A percentile compares a stretch with the other conserved stretches of the same genome.
Evolutionary conservation across 805 yeast species (phyloP).

Genomic region (Candida pseudoglaebosa): DNA sequence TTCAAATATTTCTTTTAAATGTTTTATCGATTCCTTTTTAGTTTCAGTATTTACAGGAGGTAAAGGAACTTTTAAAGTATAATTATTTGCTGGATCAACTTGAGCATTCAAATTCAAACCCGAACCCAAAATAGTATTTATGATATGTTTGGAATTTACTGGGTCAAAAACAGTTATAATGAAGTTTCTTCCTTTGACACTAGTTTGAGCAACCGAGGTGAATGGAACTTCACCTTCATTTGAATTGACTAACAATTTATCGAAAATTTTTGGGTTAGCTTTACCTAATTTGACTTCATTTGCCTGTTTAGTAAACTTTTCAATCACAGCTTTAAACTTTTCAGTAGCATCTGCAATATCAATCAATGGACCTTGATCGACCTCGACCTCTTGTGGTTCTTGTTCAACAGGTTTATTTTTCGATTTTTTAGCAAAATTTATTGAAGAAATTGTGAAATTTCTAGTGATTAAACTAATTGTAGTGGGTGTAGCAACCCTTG

Average conservation of each 20-base stretch:
- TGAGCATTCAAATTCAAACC: conserved; percentile 78
- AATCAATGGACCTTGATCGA: conserved; percentile 16
- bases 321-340: conserved; percentile 47
- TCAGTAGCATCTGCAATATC: conserved; percentile 35
- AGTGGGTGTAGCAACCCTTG: neutral
- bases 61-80: conserved; percentile 65
- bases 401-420: conserved; percentile 11
- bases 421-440: conserved; percentile 9
- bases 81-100: conserved; percentile 66
- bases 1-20: conserved; percentile 65
- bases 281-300: conserved; percentile 67
- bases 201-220: conserved; percentile 66
- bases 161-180: conserved; percentile 88
- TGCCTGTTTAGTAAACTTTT: conserved; percentile 50
- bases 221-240: conserved; percentile 47
- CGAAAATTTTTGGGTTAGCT: conserved; percentile 64
- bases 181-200: conserved; percentile 64
- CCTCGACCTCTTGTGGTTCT: conserved; percentile 10
- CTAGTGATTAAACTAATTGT: neutral
- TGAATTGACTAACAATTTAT: conserved; percentile 49
- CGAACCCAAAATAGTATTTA: conserved; percentile 66
- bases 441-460: conserved; percentile 2
- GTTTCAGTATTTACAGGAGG: conserved; percentile 74
- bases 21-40: conserved; percentile 52
- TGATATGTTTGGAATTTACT: conserved; percentile 59